Conservation (phyloP, 2,329 filamentous ascomycete genomes). For the Ophiocordyceps australis region DNA sequence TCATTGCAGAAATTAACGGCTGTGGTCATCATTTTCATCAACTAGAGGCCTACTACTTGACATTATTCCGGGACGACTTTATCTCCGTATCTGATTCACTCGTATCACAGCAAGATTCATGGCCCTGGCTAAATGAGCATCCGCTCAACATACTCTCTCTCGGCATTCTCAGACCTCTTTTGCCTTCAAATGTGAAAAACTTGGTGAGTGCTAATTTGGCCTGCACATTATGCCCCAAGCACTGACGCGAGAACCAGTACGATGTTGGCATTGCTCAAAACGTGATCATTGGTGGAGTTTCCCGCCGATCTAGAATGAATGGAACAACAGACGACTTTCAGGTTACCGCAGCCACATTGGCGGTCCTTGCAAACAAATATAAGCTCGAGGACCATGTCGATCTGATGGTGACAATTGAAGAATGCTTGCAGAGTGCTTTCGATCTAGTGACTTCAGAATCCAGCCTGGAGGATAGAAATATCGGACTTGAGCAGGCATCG, state of each 20-base stretch:
- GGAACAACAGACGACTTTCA: conserved; percentile 8
- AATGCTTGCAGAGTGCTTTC: conserved; percentile 7
- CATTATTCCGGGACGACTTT: conserved; percentile 16
- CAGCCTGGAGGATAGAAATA: conserved; percentile 2
- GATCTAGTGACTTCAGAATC: conserved; percentile 1
- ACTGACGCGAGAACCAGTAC: conserved; percentile 10
- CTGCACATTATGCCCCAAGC: too few relatives aligned
- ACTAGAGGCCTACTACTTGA: conserved; percentile 14
- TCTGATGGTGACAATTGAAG: conserved; percentile 10
- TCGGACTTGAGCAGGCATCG: conserved; percentile 9
- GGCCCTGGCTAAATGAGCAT: conserved; percentile 13
- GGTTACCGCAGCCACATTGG: conserved; percentile 17
- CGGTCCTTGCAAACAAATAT: conserved; percentile 25
- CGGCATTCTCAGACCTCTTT: conserved; percentile 18
- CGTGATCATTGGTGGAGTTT: too few relatives aligned
- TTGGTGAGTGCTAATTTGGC: conserved; percentile 15
- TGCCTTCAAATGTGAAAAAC: conserved; percentile 12
- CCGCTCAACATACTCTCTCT: conserved; percentile 16
- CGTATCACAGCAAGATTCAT: conserved; percentile 4
- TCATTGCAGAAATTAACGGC: conserved; percentile 17
- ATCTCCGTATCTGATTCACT: conserved; percentile 5
- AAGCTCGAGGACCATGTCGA: conserved; percentile 13
- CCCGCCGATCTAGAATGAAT: too few relatives aligned
- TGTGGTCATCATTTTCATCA: conserved; percentile 14
- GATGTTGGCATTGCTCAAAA: conserved; percentile 15